Base-by-base conservation (phyloP, 1,284 basidiomycete species). In the Fomes fomentarius region DNA sequence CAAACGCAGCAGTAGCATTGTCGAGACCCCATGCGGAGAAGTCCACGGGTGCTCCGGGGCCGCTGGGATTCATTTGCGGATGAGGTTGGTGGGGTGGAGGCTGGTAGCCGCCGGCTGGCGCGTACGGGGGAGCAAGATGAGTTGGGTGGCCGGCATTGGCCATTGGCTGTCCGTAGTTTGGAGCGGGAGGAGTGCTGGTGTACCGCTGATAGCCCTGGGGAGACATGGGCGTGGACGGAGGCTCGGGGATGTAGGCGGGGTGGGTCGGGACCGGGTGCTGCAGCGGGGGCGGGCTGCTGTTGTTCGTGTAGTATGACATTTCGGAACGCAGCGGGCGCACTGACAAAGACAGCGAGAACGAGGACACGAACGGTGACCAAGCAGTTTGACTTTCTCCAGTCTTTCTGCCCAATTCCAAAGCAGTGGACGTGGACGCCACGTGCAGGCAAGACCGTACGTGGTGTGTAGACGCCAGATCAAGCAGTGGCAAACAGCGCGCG, bases 1-100 rank as follows among this genome's bases (percentile, higher is more conserved):
- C 94, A 74, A 99, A 91, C 72, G 97, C 93, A 0, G 96, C 91
- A 2, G 97, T 98, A 3, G 94, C 87, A 69, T 95, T 93, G 70
- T 98, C 91, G 73, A 98, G 82, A 0, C 88, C 87, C 89, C 89
- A 93, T 17, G 87, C 85, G 1, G 78, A 79, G 62, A 87, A 88
- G 65, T 88, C 82, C 4, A 66, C 64, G 37, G 66, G 63, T n/a
- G n/a, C n/a, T n/a, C n/a, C n/a, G n/a, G n/a, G n/a, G 47, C 62
- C 46, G 44, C 57, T 61, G 63, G 61, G 57, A 5, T 47, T 59
- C 57, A 55, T 67, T 61, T 67, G 66, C 26, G 69, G 67, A 46
- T 64, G 68, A 30, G 68, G 68, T 31, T 67, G 69, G 49, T 66
- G 65, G 52, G 69, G 70, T 54, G 57, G 61, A 8, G 61, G 66